Evolutionary conservation across 805 yeast genomes (phyloP).

Genomic region (Millerozyma acaciae): DNA sequence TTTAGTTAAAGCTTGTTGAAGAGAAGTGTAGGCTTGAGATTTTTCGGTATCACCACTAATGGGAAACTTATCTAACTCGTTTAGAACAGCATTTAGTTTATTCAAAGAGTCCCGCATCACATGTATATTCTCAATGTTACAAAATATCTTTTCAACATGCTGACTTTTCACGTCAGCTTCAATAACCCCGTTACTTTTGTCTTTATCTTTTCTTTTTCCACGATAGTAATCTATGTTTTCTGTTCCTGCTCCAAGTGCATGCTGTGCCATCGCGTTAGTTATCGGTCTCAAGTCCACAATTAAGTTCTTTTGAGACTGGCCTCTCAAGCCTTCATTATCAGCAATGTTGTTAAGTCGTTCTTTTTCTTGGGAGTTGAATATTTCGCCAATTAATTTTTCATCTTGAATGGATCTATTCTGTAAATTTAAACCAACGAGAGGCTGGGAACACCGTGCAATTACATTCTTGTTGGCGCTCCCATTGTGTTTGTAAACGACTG

Average conservation of each 20-base stretch:
- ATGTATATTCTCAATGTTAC: slow-evolving; percentile 94
- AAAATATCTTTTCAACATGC: slow-evolving; percentile 64
- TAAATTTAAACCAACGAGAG: slow-evolving; percentile 77
- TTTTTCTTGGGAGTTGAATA: slow-evolving; percentile 56
- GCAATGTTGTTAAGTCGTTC: slow-evolving; percentile 19
- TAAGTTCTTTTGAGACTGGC: slow-evolving; percentile 48
- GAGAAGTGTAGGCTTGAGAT: slow-evolving; percentile 18
- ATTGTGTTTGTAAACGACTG: slow-evolving; percentile 69
- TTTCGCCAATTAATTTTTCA: slow-evolving; percentile 73
- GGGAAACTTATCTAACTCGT: slow-evolving; percentile 63
- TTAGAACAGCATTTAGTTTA: slow-evolving; percentile 57
- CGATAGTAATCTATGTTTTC: slow-evolving; percentile 87
- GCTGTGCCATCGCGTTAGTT: slow-evolving; percentile 94
- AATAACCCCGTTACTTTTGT: slow-evolving; percentile 1
- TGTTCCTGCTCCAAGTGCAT: slow-evolving; percentile 97
- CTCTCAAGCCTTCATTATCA: slow-evolving; percentile 19
- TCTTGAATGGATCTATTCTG: slow-evolving; percentile 89
- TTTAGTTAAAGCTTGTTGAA: slow-evolving; percentile 53
- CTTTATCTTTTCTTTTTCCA: slow-evolving; percentile 18
- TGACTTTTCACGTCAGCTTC: slow-evolving; percentile 4
- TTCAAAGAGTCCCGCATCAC: slow-evolving; percentile 84
- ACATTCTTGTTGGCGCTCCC: slow-evolving; percentile 58
- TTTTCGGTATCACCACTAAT: slow-evolving; percentile 10
- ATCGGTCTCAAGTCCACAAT: slow-evolving; percentile 91
- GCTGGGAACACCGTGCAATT: slow-evolving; percentile 88